Evolutionary conservation across 2,329 filamentous ascomycete species (phyloP).

Genomic region (Fusarium hainanense): DNA sequence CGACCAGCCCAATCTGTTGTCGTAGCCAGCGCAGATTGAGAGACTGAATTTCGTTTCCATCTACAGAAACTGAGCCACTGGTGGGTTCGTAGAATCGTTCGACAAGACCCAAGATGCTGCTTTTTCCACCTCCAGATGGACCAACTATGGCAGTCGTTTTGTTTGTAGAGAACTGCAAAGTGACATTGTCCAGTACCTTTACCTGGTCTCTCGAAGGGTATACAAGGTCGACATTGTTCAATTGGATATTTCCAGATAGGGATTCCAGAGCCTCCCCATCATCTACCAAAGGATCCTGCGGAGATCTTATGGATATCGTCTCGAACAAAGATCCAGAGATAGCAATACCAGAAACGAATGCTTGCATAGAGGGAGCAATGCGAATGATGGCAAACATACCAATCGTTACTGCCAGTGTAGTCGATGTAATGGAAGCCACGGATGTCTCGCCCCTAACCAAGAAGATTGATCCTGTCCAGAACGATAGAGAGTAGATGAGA

Average conservation of each 20-base stretch:
- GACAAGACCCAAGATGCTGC: constrained; percentile 60
- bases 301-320: constrained; percentile 19
- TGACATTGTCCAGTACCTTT: constrained; percentile 52
- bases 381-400: constrained; percentile 65
- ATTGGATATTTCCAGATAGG: constrained; percentile 53
- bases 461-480: constrained; percentile 67
- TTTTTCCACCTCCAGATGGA: constrained; percentile 63
- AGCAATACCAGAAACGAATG: neutral
- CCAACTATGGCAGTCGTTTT: constrained; percentile 65
- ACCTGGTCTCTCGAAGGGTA: constrained; percentile 63
- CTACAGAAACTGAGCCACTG: constrained; percentile 51
- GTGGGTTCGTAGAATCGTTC: constrained; percentile 66
- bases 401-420: neutral
- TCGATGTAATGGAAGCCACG: neutral
- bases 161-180: constrained; percentile 52
- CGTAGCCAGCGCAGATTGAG: constrained; percentile 60
- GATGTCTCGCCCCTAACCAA: constrained; percentile 75
- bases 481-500: constrained; percentile 10
- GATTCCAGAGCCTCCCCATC: constrained; percentile 44
- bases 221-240: constrained; percentile 57
- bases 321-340: neutral
- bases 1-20: constrained; percentile 59
- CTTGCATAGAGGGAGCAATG: neutral
- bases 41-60: constrained; percentile 50
- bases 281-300: constrained; percentile 49